Percentiles rank a stretch among this genome's conserved stretches.
These are phyloP conservation scores for Barnettozyma sucrosica DNA, from an alignment of 805 yeast genomes.

Conservation along the genomic window DNA sequence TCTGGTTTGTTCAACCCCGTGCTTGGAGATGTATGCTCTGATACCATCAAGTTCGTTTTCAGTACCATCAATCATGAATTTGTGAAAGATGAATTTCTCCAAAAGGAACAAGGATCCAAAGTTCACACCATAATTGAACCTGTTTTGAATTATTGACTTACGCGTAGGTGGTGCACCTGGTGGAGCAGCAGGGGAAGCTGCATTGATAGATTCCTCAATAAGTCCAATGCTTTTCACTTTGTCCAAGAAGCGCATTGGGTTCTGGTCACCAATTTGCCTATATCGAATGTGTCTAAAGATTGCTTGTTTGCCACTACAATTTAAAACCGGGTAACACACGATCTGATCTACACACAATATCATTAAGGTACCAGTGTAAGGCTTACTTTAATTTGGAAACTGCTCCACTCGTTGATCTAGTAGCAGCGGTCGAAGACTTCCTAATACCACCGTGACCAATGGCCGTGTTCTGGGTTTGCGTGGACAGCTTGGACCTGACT, in stretches of 20 bases:
- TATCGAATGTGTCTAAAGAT: background rate
- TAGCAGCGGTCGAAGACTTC: slow-evolving; percentile 18
- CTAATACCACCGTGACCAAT: slow-evolving; percentile 26
- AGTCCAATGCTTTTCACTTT: slow-evolving; percentile 5
- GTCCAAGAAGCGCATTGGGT: slow-evolving; percentile 6
- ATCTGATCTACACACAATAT: background rate
- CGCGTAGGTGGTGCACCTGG: slow-evolving; percentile 30
- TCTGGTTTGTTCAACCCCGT: slow-evolving; percentile 51
- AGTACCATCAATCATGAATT: slow-evolving; percentile 52
- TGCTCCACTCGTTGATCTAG: slow-evolving; percentile 22
- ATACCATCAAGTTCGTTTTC: slow-evolving; percentile 74
- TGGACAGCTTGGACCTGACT: slow-evolving; percentile 25
- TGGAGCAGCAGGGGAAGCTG: slow-evolving; percentile 25
- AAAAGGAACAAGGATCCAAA: slow-evolving; percentile 75
- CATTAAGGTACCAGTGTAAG: no score
- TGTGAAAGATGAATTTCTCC: slow-evolving; percentile 73
- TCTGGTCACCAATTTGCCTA: no score
- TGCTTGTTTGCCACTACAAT: background rate
- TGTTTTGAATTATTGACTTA: slow-evolving; percentile 47
- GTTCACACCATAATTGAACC: slow-evolving; percentile 78
- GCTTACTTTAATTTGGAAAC: slow-evolving; percentile 15
- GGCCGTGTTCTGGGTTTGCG: slow-evolving; percentile 15
- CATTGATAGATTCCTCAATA: background rate
- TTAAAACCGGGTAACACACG: background rate
- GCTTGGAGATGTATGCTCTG: slow-evolving; percentile 36